Conservation (phyloP, 2,329 filamentous ascomycete genomes). For the Stagonosporopsis chrysanthemi region DNA sequence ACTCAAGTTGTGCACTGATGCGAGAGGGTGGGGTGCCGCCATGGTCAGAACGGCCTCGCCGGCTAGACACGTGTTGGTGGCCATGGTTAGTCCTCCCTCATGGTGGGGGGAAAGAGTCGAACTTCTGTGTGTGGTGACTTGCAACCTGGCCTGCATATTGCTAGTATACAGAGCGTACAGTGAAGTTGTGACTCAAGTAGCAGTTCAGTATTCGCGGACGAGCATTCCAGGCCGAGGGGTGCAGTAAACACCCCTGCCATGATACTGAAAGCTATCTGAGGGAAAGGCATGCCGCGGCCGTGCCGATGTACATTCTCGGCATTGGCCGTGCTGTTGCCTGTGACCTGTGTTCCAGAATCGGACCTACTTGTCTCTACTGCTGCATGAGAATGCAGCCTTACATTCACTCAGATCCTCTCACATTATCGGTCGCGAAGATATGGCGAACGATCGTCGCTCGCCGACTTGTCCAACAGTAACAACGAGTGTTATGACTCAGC, state of each 20-base stretch:
- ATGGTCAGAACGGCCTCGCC: conserved; percentile 8
- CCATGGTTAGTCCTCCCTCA: background rate
- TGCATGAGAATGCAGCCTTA: conserved; percentile 11
- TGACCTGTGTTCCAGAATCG: background rate
- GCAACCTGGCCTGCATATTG: background rate
- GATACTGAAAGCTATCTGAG: background rate
- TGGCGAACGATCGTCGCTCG: conserved; percentile 1
- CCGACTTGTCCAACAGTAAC: conserved; percentile 8
- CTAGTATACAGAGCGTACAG: background rate
- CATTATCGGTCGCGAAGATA: conserved; percentile 5
- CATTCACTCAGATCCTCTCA: background rate
- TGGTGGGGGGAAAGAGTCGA: conserved; percentile 2
- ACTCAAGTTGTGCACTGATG: conserved; percentile 1
- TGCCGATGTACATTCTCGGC: conserved; percentile 5
- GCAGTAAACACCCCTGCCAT: conserved; percentile 1
- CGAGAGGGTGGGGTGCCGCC: conserved; percentile 4
- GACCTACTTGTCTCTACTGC: conserved; percentile 8
- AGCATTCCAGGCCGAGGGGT: background rate
- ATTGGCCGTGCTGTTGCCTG: background rate
- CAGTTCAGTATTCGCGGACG: background rate
- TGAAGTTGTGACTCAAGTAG: conserved; percentile 1
- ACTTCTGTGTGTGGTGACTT: background rate
- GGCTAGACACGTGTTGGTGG: conserved; percentile 10
- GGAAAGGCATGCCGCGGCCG: conserved; percentile 1
- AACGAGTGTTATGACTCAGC: background rate